These are phyloP conservation scores for Tephrocybe sp. DNA, from an alignment of 768 basidiomycete genomes.

Conservation along the genomic window DNA sequence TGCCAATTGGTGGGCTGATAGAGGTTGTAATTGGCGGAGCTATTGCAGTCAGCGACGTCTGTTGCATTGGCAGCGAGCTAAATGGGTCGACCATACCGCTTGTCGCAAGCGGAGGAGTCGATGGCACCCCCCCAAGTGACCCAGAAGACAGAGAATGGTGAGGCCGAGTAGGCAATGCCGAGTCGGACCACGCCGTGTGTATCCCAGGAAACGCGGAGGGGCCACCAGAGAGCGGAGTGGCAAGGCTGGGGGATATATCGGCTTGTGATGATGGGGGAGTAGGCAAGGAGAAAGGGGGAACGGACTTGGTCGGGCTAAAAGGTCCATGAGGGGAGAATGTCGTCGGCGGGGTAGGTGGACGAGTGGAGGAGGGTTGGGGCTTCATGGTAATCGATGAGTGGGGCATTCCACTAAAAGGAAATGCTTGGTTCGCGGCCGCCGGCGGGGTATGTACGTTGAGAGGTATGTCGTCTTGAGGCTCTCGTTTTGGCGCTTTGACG, in stretches of 20 bases:
- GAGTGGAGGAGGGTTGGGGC: conserved; percentile 31
- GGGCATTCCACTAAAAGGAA: conserved; percentile 15
- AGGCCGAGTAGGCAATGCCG: conserved; percentile 35
- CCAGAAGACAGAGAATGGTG: conserved; percentile 44
- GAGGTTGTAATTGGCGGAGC: conserved; percentile 15
- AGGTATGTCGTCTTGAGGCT: conserved; percentile 44
- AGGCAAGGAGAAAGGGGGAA: conserved; percentile 23
- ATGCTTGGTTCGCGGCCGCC: conserved; percentile 13
- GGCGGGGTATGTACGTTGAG: conserved; percentile 25
- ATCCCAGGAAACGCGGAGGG: conserved; percentile 29
- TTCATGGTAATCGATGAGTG: conserved; percentile 13
- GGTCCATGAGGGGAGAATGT: conserved; percentile 27
- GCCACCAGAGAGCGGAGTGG: conserved; percentile 16
- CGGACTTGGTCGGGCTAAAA: conserved; percentile 25
- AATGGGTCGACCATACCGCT: conserved; percentile 19
- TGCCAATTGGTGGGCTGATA: conserved; percentile 42
- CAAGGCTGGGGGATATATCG: conserved; percentile 19
- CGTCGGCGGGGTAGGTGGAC: conserved; percentile 36
- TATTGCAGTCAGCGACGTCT: conserved; percentile 18
- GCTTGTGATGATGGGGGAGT: conserved; percentile 19
- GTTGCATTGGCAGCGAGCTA: conserved; percentile 20
- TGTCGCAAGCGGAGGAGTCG: conserved; percentile 16
- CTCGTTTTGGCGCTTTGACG: conserved; percentile 47
- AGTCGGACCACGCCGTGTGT: conserved; percentile 40
- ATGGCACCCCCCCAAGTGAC: conserved; percentile 26